phyloP scores from a whole-genome alignment of 2,329 filamentous ascomycete species.

The Helicocarpus griseus region DNA sequence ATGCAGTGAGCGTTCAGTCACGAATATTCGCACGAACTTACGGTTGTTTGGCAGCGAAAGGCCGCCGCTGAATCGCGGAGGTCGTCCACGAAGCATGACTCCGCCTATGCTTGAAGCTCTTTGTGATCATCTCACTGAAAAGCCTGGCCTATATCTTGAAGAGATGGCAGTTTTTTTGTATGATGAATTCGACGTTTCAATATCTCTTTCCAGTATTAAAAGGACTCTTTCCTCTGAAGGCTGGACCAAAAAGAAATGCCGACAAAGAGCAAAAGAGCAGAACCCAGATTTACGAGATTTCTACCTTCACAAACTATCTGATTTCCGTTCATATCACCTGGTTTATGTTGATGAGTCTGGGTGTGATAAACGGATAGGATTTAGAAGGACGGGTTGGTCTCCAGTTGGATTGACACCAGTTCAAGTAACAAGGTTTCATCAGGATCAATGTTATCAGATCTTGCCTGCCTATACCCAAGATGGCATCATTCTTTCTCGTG shows the following conservation, averaged over 20 bases:
- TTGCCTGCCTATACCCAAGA: conserved; percentile 26
- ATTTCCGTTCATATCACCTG: conserved; percentile 25
- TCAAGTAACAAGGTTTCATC: conserved; percentile 16
- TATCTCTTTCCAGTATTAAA: conserved; percentile 15
- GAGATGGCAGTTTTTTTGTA: conserved; percentile 17
- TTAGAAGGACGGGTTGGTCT: conserved; percentile 27
- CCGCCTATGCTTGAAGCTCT: conserved; percentile 13
- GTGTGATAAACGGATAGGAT: conserved; percentile 26
- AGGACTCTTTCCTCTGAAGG: conserved; percentile 14
- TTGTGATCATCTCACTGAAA: conserved; percentile 17
- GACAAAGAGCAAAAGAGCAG: conserved; percentile 23
- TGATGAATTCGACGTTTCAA: conserved; percentile 14
- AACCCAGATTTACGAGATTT: conserved; percentile 26
- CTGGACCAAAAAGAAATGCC: conserved; percentile 23
- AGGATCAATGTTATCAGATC: conserved; percentile 20
- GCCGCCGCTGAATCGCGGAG: background rate
- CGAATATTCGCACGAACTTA: background rate
- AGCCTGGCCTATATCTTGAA: conserved; percentile 12
- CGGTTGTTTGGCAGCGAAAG: background rate
- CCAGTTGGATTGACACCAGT: conserved; percentile 20
- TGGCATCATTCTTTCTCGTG: conserved; percentile 19
- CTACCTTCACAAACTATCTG: conserved; percentile 25
- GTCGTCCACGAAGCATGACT: background rate
- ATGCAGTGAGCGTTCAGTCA: background rate
- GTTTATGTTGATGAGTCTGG: conserved; percentile 31